phyloP scores from a whole-genome alignment of 768 basidiomycete genomes.

The Leccinum imitatum region DNA sequence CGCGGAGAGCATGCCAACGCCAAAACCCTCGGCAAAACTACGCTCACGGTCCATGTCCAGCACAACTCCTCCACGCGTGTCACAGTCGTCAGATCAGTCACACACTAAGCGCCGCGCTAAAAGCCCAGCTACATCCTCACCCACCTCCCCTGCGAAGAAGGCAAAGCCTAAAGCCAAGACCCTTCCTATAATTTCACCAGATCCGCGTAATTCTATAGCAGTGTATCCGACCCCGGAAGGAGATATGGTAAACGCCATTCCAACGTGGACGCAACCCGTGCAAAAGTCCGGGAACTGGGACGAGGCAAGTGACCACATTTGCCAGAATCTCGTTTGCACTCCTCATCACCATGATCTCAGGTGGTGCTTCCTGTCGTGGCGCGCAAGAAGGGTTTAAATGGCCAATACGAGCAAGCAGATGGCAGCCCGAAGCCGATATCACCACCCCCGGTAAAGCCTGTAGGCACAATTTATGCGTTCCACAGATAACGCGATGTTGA shows the following conservation, averaged over 20 bases:
- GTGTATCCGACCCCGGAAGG: constrained; percentile 62
- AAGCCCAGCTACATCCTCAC: constrained; percentile 44
- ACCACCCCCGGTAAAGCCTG: constrained; percentile 50
- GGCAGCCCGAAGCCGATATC: constrained; percentile 63
- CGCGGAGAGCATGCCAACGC: constrained; percentile 42
- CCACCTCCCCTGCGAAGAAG: constrained; percentile 41
- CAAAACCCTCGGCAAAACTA: constrained; percentile 31
- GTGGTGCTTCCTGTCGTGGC: constrained; percentile 85
- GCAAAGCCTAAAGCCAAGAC: constrained; percentile 37
- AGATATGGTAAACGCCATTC: constrained; percentile 71
- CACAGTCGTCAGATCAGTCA: constrained; percentile 30
- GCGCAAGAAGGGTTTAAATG: constrained; percentile 75
- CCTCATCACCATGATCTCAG: constrained; percentile 35
- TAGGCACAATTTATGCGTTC: constrained; percentile 35
- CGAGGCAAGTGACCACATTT: constrained; percentile 49
- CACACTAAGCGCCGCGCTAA: constrained; percentile 46
- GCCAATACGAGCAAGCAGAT: constrained; percentile 63
- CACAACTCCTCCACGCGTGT: constrained; percentile 30
- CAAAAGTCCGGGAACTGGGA: constrained; percentile 77
- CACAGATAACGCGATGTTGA: not conserved
- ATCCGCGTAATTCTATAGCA: constrained; percentile 60
- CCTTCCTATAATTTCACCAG: constrained; percentile 32
- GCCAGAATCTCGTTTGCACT: constrained; percentile 5
- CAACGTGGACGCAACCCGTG: constrained; percentile 77
- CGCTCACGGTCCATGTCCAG: constrained; percentile 20